Percentiles rank a stretch among this genome's conserved stretches.
Conservation (phyloP, 805 yeast species). For the Scheffersomyces lignosus region DNA sequence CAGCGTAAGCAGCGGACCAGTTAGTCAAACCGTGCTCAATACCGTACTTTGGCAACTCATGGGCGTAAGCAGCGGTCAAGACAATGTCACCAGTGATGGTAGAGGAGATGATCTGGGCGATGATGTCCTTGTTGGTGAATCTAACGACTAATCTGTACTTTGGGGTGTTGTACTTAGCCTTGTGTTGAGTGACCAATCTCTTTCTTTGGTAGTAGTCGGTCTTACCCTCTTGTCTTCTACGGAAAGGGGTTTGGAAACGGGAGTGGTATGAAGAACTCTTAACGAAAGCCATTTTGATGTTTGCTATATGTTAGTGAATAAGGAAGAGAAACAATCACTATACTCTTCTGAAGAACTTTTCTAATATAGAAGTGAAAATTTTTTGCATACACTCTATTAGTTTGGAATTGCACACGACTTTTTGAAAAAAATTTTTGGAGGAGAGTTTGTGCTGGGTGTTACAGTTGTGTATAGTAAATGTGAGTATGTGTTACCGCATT, state of each 20-base stretch:
- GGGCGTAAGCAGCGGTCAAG: conserved; percentile 96
- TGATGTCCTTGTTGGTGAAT: conserved; percentile 99
- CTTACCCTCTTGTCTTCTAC: conserved; percentile 99
- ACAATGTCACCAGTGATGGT: conserved; percentile 97
- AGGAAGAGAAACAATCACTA: no score
- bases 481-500: no score
- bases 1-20: conserved; percentile 99
- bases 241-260: conserved; percentile 99
- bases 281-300: conserved; percentile 69
- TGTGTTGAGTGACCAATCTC: conserved; percentile 99
- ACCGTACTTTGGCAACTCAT: conserved; percentile 98
- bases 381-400: neutral
- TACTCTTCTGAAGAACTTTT: neutral
- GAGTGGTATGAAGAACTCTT: conserved; percentile 96
- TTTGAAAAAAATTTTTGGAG: conserved; percentile 6
- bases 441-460: neutral
- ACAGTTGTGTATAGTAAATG: no score
- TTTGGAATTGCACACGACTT: no score
- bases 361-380: neutral
- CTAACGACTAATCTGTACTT: conserved; percentile 99
- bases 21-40: conserved; percentile 97
- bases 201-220: conserved; percentile 99
- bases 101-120: conserved; percentile 95
- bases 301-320: conserved; percentile 6
- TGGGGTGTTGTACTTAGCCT: conserved; percentile 99